Conservation (phyloP, 345 rosid genomes). For the Rhodomyrtus tomentosa region DNA sequence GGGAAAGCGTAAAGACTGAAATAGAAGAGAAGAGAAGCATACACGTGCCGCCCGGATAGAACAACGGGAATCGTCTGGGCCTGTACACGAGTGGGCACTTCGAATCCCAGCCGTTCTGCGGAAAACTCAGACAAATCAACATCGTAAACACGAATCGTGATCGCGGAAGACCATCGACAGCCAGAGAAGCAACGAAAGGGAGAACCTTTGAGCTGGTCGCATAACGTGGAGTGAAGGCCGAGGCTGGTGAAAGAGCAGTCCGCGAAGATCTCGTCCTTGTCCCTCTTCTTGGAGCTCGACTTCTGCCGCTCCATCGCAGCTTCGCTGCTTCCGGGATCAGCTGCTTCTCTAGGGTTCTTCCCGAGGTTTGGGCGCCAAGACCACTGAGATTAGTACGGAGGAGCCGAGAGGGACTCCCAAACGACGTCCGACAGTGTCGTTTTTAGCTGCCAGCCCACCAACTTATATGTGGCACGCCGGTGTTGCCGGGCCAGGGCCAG, state of each 20-base stretch:
- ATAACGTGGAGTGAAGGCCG: constrained; percentile 6
- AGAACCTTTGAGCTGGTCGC: constrained; percentile 13
- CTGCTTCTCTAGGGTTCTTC: background rate
- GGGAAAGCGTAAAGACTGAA: background rate
- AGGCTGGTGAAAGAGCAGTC: constrained; percentile 10
- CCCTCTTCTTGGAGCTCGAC: background rate
- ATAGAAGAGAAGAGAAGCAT: constrained; percentile 21
- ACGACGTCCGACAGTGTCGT: background rate
- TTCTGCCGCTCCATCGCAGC: background rate
- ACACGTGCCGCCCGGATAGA: constrained; percentile 92
- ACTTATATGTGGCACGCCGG: background rate
- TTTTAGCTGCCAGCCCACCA: background rate
- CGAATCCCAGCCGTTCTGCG: constrained; percentile 78
- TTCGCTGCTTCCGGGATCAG: background rate
- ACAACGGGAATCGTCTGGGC: constrained; percentile 90
- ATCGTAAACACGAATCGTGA: background rate
- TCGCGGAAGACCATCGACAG: background rate
- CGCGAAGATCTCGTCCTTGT: constrained; percentile 6
- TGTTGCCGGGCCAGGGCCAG: background rate
- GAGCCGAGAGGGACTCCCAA: background rate
- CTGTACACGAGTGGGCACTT: constrained; percentile 74
- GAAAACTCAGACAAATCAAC: background rate
- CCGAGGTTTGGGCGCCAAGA: background rate
- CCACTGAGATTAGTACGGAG: background rate
- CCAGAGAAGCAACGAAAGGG: background rate